A percentile compares a stretch with the other conserved stretches of the same genome.
Conservation (phyloP, 1,284 basidiomycete species). For the Volvariella surrecta region DNA sequence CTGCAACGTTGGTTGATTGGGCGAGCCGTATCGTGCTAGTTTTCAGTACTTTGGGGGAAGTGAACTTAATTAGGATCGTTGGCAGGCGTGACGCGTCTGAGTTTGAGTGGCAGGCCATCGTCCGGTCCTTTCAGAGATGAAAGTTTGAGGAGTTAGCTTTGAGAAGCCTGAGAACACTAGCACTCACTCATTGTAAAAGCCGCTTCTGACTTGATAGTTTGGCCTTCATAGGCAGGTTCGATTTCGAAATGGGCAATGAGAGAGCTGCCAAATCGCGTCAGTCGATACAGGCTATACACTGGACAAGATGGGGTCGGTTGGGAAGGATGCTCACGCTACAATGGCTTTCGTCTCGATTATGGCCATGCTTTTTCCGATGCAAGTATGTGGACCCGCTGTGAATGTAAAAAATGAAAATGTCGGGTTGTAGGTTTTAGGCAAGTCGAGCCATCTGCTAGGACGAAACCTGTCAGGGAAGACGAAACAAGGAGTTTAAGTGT, state of each 20-base stretch:
- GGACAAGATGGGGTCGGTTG: constrained; percentile 1
- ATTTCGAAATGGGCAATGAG: constrained; percentile 34
- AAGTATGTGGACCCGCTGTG: constrained; percentile 37
- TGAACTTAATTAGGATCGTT: no score
- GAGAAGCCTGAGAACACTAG: no score
- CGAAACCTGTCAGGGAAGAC: constrained; percentile 22
- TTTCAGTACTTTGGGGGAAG: no score
- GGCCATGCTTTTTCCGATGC: constrained; percentile 44
- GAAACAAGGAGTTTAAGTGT: background rate
- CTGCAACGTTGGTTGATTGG: no score
- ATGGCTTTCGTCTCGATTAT: constrained; percentile 45
- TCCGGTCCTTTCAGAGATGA: no score
- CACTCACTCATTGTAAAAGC: constrained; percentile 36
- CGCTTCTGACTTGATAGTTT: constrained; percentile 27
- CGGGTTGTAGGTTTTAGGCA: constrained; percentile 26
- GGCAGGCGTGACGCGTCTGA: no score
- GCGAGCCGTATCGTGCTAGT: no score
- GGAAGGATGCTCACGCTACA: constrained; percentile 23
- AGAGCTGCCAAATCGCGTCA: constrained; percentile 14
- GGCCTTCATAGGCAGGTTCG: constrained; percentile 29
- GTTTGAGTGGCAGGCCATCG: no score
- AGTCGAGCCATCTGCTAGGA: constrained; percentile 33
- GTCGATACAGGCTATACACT: background rate
- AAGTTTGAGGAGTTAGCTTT: no score
- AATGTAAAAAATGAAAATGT: constrained; percentile 33